Base-by-base conservation (phyloP, 2,329 filamentous ascomycete genomes). In the Aspergillus sp. region DNA sequence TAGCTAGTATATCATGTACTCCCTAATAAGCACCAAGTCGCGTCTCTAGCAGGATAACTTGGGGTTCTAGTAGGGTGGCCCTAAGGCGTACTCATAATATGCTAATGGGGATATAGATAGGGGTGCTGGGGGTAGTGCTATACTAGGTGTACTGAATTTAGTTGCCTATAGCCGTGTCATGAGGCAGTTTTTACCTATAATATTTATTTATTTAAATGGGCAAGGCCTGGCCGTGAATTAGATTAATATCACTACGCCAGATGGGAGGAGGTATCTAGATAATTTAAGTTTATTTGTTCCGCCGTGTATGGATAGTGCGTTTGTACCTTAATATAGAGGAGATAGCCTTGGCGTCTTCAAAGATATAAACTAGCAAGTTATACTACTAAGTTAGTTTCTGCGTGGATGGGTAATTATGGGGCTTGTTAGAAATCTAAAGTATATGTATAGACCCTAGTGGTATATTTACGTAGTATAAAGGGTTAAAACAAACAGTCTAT, bases 181-280 rank as follows among this genome's bases (percentile, higher is more conserved):
- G 2, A 48, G 56, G 15, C 38, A 58, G 56, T 58, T 58, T 25
- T 46, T 58, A 17, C 56, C 56, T 7, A 31, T 58, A 5, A 58
- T 48, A 17, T 52, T 58, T 52, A 58, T 58, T n/a, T 58, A 52
- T 23, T 52, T 25, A 25, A 58, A 58, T 47, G 48, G 56, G 17
- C 38, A 34, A 38, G 56, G 56, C 3, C 47, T 23, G 4, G 56
- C 56, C 23, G 28, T 22, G 8, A 58, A 58, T 58, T 15, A 22
- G 15, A 13, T 58, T 46, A 25, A 46, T 38, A 19, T 58, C 17
- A 47, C 38, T 1, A 41, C 38, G 6, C 56, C 48, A 1, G 49
- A 45, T 17, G 48, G 56, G 25, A 46, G 19, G 17, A 23, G 3
- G 25, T 58, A 58, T 34, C 56, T 48, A n/a, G 34, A 30, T n/a